Percentiles rank a stretch among this genome's conserved stretches.
These are phyloP conservation scores for Porphyrellus cyaneotinctus DNA, from an alignment of 768 basidiomycete genomes.

Conservation along the genomic window DNA sequence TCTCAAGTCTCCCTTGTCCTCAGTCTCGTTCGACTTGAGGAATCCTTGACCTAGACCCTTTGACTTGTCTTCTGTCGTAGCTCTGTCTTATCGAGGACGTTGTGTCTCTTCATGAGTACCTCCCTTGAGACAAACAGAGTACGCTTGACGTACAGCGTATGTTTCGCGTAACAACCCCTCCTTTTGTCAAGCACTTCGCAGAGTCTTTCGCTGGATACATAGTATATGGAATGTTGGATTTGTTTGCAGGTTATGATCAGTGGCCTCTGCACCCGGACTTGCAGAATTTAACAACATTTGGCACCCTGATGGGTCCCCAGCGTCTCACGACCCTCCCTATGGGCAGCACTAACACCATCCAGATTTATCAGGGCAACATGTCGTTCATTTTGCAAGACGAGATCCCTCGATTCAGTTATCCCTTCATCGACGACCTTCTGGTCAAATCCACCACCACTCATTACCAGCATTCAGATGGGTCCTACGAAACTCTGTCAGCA, in stretches of 20 bases:
- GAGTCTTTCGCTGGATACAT: not conserved
- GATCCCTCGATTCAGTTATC: not conserved
- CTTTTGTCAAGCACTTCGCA: not conserved
- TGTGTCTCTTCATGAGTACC: no score
- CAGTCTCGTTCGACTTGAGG: no score
- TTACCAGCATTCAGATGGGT: not conserved
- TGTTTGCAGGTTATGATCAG: constrained; percentile 1
- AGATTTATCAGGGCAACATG: constrained; percentile 1
- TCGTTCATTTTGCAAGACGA: not conserved
- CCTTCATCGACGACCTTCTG: not conserved
- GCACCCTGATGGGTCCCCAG: not conserved
- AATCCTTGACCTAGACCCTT: no score
- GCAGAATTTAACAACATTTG: not conserved
- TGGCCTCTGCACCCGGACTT: not conserved
- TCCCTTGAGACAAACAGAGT: no score
- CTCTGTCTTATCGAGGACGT: no score
- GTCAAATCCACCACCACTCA: not conserved
- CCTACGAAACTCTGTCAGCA: not conserved
- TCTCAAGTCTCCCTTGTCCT: no score
- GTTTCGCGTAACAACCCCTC: no score
- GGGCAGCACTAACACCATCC: not conserved
- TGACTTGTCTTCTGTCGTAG: no score
- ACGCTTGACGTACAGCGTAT: no score
- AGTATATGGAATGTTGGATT: not conserved
- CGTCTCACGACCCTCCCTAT: not conserved